Evolutionary conservation across 164 flowering plant genomes (phyloP).

Genomic region (Vitis cinerea): DNA sequence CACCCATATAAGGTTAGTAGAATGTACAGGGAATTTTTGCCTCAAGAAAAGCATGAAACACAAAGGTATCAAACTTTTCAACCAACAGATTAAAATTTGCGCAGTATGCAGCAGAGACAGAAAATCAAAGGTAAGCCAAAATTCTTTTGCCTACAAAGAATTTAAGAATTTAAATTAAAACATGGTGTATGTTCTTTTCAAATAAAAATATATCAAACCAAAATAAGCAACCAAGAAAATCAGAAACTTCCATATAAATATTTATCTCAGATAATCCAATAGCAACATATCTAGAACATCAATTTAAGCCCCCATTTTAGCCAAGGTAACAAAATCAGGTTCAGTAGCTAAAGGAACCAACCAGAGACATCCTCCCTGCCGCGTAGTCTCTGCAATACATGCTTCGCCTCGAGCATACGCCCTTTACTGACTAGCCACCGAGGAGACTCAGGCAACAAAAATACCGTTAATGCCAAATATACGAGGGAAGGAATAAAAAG

Average conservation of each 20-base stretch:
- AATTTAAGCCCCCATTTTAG: no score
- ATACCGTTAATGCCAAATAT: constrained; percentile 34
- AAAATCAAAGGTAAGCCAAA: neutral
- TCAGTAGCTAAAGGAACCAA: constrained; percentile 11
- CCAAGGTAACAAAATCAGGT: neutral
- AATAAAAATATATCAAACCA: neutral
- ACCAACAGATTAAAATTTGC: neutral
- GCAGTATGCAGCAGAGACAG: neutral
- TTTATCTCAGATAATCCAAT: no score
- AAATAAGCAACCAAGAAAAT: neutral
- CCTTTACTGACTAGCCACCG: constrained; percentile 77
- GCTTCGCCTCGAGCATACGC: constrained; percentile 51
- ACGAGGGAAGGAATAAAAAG: constrained; percentile 46
- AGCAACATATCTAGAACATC: no score
- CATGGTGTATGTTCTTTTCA: neutral
- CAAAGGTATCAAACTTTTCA: neutral
- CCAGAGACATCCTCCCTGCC: constrained; percentile 63
- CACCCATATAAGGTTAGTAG: neutral
- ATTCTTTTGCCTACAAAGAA: neutral
- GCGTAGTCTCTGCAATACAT: constrained; percentile 51
- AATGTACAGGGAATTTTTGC: neutral
- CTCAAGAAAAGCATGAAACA: neutral
- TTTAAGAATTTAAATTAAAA: neutral
- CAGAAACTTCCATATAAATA: neutral
- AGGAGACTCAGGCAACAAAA: constrained; percentile 65